These are phyloP conservation scores for Tricholoma terreum DNA, from an alignment of 768 basidiomycete genomes.

Conservation along the genomic window DNA sequence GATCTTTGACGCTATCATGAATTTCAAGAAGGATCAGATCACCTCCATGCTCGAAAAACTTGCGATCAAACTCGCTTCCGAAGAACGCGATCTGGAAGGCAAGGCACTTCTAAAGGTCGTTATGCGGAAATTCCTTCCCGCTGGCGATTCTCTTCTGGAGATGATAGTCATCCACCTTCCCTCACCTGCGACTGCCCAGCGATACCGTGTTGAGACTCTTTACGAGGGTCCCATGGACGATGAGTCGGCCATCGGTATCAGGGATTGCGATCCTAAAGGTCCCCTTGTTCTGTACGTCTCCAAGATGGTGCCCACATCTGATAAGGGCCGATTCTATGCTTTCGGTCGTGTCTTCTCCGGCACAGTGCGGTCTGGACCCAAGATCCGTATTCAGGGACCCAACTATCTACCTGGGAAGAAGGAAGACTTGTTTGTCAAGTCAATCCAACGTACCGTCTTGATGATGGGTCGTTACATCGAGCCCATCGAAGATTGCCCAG, in stretches of 20 bases:
- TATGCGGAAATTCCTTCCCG: conserved; percentile 99
- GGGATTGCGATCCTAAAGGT: conserved; percentile 95
- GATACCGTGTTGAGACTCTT: conserved; percentile 98
- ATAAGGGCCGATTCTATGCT: conserved; percentile 99
- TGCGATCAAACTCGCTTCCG: conserved; percentile 81
- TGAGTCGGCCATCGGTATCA: conserved; percentile 97
- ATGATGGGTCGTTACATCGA: conserved; percentile 99
- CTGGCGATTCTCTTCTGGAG: conserved; percentile 97
- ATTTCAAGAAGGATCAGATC: conserved; percentile 94
- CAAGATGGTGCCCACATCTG: conserved; percentile 99
- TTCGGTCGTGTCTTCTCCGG: conserved; percentile 99
- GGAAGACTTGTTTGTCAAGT: conserved; percentile 96
- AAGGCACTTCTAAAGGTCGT: conserved; percentile 95
- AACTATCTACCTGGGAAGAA: conserved; percentile 99
- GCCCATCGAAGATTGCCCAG: conserved; percentile 98
- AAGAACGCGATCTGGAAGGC: conserved; percentile 92
- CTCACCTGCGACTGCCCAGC: conserved; percentile 94
- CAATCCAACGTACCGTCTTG: conserved; percentile 96
- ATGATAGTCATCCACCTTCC: conserved; percentile 99
- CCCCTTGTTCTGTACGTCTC: conserved; percentile 98
- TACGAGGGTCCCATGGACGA: conserved; percentile 99
- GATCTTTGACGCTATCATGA: conserved; percentile 98
- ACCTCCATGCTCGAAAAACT: conserved; percentile 91
- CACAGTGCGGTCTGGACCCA: conserved; percentile 94
- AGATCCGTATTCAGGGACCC: conserved; percentile 98